These are phyloP conservation scores for Ceratocystis cacaofunesta DNA, from an alignment of 2,329 filamentous ascomycete genomes.

Conservation along the genomic window DNA sequence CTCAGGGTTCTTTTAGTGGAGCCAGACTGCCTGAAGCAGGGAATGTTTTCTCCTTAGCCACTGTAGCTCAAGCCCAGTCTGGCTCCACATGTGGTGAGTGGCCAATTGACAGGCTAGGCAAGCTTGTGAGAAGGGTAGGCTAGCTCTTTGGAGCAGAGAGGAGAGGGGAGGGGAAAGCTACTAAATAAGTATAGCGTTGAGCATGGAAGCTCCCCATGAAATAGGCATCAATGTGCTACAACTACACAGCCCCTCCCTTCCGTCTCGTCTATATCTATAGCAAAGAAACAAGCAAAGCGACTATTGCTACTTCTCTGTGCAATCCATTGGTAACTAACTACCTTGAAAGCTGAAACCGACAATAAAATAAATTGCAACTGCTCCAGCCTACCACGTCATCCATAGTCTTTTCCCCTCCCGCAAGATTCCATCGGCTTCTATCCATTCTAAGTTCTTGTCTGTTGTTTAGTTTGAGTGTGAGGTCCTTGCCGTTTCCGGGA, in stretches of 20 bases:
- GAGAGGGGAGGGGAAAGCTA: neutral
- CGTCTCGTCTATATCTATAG: neutral
- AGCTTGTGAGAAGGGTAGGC: neutral
- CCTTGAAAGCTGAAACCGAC: too few species aligned
- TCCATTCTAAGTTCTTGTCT: too few species aligned
- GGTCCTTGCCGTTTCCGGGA: slow-evolving; percentile 2
- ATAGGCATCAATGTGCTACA: neutral
- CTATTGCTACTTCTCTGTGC: neutral
- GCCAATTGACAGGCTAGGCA: neutral
- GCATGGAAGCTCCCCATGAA: neutral
- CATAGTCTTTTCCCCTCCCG: neutral
- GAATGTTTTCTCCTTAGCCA: neutral
- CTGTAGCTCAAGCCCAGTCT: neutral
- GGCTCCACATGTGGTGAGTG: neutral
- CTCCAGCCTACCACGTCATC: neutral
- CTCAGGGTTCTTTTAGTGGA: neutral
- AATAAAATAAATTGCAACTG: neutral
- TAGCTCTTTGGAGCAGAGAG: neutral
- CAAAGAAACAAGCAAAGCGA: neutral
- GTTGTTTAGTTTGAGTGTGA: neutral
- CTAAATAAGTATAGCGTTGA: neutral
- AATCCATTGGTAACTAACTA: neutral
- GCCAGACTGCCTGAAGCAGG: neutral
- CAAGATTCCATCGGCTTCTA: slow-evolving; percentile 1
- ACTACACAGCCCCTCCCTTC: neutral